Conservation (phyloP, 1,284 basidiomycete species). For the Ganoderma lingzhi region DNA sequence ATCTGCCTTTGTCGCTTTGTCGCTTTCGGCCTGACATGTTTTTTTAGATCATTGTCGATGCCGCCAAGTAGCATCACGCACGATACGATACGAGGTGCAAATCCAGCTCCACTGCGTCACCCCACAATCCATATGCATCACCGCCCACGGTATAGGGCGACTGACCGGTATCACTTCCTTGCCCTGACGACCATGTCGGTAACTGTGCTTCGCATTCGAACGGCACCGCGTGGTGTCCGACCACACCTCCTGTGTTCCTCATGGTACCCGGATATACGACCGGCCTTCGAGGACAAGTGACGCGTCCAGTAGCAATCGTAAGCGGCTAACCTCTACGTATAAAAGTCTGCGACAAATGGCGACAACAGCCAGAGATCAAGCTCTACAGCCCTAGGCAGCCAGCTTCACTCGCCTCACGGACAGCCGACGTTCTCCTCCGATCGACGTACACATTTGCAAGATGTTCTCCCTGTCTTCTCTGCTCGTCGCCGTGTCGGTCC, state of each 20-base stretch:
- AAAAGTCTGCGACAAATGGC: neutral
- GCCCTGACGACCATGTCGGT: neutral
- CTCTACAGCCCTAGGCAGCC: neutral
- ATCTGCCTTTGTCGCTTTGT: neutral
- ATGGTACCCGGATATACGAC: neutral
- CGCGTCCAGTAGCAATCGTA: neutral
- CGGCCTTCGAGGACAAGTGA: neutral
- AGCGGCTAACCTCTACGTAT: neutral
- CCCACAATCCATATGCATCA: constrained; percentile 1
- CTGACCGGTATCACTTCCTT: neutral
- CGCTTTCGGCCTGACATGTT: neutral
- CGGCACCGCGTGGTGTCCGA: constrained; percentile 8
- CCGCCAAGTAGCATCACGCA: neutral
- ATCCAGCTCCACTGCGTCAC: neutral
- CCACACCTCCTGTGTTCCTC: neutral
- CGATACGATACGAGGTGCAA: neutral
- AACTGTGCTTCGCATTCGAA: neutral
- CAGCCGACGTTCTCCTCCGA: neutral
- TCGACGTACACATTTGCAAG: constrained; percentile 3
- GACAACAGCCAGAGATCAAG: neutral
- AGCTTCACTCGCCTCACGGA: neutral
- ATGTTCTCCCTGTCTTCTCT: constrained; percentile 30
- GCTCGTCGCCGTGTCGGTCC: constrained; percentile 27
- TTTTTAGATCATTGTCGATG: neutral
- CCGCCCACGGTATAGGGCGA: neutral